phyloP scores from a whole-genome alignment of 1,139 yeast genomes.

The Cylindricascospora bacillispora region DNA sequence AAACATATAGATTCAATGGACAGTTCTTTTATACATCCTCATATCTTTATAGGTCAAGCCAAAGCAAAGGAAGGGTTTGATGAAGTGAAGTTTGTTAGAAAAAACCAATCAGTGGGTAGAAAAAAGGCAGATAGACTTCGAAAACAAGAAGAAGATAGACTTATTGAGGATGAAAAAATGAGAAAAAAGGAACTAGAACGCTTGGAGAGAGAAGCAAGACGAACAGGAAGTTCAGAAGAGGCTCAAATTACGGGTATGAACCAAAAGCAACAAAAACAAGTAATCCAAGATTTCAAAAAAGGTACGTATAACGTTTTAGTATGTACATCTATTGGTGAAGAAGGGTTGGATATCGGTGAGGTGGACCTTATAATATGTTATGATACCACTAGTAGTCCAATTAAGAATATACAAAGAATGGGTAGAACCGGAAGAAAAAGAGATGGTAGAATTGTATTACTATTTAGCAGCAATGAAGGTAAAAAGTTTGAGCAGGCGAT shows the following conservation, averaged over 20 bases:
- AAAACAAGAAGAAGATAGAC: conserved; percentile 23
- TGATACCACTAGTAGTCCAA: conserved; percentile 89
- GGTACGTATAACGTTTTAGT: conserved; percentile 71
- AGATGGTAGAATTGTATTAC: conserved; percentile 69
- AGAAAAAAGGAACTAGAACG: conserved; percentile 22
- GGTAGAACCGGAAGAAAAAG: conserved; percentile 97
- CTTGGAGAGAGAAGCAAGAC: conserved; percentile 24
- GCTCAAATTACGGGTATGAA: conserved; percentile 44
- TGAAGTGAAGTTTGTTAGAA: conserved; percentile 35
- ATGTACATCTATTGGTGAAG: conserved; percentile 97
- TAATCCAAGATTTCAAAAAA: conserved; percentile 56
- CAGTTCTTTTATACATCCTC: conserved; percentile 46
- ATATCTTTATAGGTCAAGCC: conserved; percentile 83
- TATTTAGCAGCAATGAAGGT: conserved; percentile 71
- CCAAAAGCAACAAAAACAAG: conserved; percentile 58
- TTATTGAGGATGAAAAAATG: conserved; percentile 18
- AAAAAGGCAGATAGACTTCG: conserved; percentile 28
- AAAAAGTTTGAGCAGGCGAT: conserved; percentile 71
- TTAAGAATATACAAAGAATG: conserved; percentile 88
- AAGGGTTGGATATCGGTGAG: conserved; percentile 96
- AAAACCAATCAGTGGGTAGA: conserved; percentile 31
- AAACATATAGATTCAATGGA: conserved; percentile 41
- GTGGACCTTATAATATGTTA: conserved; percentile 88
- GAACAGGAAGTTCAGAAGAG: conserved; percentile 32
- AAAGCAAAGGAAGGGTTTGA: conserved; percentile 50